A percentile compares a stretch with the other conserved stretches of the same genome.
phyloP scores from a whole-genome alignment of 192 early-diverging fungal species.

The Chytriomyces sp. region DNA sequence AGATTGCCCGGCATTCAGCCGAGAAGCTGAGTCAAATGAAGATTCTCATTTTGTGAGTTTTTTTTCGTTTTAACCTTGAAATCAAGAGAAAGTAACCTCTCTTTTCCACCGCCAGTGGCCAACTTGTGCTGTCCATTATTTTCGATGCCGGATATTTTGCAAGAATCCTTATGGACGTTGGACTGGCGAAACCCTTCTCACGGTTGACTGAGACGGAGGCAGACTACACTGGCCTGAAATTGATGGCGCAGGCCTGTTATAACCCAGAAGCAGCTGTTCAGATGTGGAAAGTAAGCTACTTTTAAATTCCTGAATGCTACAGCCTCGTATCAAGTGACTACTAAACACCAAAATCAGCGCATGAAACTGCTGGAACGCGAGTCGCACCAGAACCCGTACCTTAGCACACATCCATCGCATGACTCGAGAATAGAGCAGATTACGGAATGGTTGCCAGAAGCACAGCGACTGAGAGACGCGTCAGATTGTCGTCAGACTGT shows the following conservation, averaged over 20 bases:
- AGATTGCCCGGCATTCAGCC: constrained; percentile 86
- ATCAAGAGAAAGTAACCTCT: too few species aligned
- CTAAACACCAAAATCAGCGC: too few species aligned
- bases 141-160: constrained; percentile 72
- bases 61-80: too few species aligned
- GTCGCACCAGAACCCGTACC: constrained; percentile 61
- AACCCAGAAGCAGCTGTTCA: constrained; percentile 77
- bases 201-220: constrained; percentile 91
- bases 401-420: constrained; percentile 86
- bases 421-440: constrained; percentile 63
- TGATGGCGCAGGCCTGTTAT: constrained; percentile 95
- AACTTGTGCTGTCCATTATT: constrained; percentile 65
- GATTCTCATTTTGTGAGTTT: too few species aligned
- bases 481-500: constrained; percentile 54
- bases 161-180: constrained; percentile 67
- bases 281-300: constrained; percentile 78
- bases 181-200: constrained; percentile 85
- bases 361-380: constrained; percentile 70
- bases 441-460: constrained; percentile 69
- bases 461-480: constrained; percentile 50
- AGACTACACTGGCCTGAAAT: constrained; percentile 80
- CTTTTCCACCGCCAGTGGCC: constrained; percentile 60
- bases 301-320: not conserved
- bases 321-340: not conserved
- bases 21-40: too few species aligned